Conservation (phyloP, 306 rosid genomes). For the Casuarina equisetifolia region DNA sequence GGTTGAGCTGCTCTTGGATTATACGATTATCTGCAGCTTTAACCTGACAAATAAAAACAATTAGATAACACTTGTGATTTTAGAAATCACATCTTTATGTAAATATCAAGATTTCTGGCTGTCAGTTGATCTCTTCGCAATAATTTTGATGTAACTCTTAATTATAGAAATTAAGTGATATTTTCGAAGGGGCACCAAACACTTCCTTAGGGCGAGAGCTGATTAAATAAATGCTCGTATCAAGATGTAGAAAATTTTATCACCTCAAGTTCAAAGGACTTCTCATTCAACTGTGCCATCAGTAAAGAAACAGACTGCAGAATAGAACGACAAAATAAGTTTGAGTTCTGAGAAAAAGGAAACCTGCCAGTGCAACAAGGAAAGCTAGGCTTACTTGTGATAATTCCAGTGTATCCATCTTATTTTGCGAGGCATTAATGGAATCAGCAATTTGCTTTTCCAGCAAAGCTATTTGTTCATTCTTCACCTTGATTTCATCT, state of each 20-base stretch:
- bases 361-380: conserved; percentile 27
- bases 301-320: conserved; percentile 76
- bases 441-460: conserved; percentile 75
- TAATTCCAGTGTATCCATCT: conserved; percentile 58
- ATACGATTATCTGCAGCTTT: conserved; percentile 91
- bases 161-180: not conserved
- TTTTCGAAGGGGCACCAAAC: conserved; percentile 22
- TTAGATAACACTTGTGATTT: conserved; percentile 19
- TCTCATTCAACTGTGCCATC: conserved; percentile 79
- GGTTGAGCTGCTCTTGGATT: conserved; percentile 89
- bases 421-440: conserved; percentile 44
- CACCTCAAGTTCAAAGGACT: conserved; percentile 97
- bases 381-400: conserved; percentile 57
- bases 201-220: conserved; percentile 21
- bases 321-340: conserved; percentile 36
- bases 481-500: conserved; percentile 76
- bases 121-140: not conserved
- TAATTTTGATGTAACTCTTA: not conserved
- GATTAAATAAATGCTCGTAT: conserved; percentile 11
- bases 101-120: not conserved
- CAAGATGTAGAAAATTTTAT: conserved; percentile 31
- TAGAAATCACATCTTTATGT: conserved; percentile 1
- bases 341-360: conserved; percentile 30
- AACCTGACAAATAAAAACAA: conserved; percentile 59
- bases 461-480: conserved; percentile 73